Evolutionary conservation across 768 basidiomycete genomes (phyloP), one percentile per base, ranked within the genome.

Genomic region (Trametes coccinea): DNA sequence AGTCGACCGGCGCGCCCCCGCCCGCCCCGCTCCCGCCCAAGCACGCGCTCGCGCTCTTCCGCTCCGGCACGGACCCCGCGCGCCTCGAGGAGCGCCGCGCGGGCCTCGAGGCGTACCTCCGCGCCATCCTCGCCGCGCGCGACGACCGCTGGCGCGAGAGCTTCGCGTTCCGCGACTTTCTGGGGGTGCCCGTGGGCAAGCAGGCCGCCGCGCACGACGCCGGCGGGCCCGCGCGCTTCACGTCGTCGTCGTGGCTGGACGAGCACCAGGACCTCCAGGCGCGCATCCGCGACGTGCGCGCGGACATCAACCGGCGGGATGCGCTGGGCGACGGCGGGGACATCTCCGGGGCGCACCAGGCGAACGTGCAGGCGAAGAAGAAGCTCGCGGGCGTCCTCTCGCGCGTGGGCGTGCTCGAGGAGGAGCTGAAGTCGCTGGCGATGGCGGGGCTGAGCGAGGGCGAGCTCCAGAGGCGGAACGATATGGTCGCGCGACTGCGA

Each of bases 401-500:
- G 34, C 82, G 93, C n/a, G 81, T 95, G 22, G 86, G 87, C 4
- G 79, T 73, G 2, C 80, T 98, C 13, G 90, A 86, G 17, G 79
- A 80, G 66, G 93, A 87, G 9, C 76, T 95, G 67, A 79, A 83
- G 67, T 81, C 78, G 43, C 79, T 92, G 40, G 89, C 79, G 7
- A 73, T 84, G 72, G 77, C 78, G 44, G 93, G 91, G 40, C 83
- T 98, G 82, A 88, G 85, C 65, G 87, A 93, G 73, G 96, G 96
- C n/a, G 96, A 98, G 79, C 78, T 93, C 68, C 88, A 90, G 75
- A 79, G 96, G 58, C 80, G 96, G 63, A 88, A 88, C 62, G 95
- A 95, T 69, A 88, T 97, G 87, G 86, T 95, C 53, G 90, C 88
- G 56, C 81, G 89, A 60, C 77, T 98, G 66, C 89, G 90, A 75